phyloP scores from a whole-genome alignment of 306 rosid species.

The Sindora glabra region DNA sequence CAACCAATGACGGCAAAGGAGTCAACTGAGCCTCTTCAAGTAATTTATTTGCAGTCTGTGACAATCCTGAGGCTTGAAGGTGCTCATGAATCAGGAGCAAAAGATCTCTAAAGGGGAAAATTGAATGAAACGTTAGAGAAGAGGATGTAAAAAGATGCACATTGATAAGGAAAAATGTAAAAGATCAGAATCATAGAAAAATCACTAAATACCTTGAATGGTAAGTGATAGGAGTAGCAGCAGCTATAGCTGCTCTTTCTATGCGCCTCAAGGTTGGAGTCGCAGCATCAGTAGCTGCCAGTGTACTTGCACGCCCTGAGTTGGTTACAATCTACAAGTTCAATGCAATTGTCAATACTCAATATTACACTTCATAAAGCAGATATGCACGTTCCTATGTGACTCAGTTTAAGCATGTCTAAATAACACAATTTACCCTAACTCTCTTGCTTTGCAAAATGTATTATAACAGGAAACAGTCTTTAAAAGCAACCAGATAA shows the following conservation, averaged over 20 bases:
- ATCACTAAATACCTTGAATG: constrained; percentile 63
- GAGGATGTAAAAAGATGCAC: too few species aligned
- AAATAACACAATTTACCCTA: background rate
- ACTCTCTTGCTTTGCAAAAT: background rate
- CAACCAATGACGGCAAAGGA: constrained; percentile 70
- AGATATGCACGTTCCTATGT: background rate
- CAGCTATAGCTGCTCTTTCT: constrained; percentile 99
- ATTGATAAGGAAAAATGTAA: background rate
- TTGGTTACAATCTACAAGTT: constrained; percentile 82
- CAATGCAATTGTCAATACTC: constrained; percentile 4
- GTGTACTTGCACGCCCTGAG: constrained; percentile 94
- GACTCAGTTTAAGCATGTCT: background rate
- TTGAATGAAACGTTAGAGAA: too few species aligned
- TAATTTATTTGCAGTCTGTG: constrained; percentile 52
- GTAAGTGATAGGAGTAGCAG: constrained; percentile 98
- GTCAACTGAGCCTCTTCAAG: constrained; percentile 90
- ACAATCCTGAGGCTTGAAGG: constrained; percentile 88
- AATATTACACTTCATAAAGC: background rate
- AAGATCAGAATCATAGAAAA: background rate
- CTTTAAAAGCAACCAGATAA: too few species aligned
- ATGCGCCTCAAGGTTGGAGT: constrained; percentile 98
- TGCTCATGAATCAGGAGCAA: constrained; percentile 88
- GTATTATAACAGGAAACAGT: background rate
- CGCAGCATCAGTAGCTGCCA: constrained; percentile 97
- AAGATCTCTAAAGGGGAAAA: constrained; percentile 83